These are phyloP conservation scores for Ascochyta clinopodiicola DNA, from an alignment of 2,329 filamentous ascomycete genomes.

Conservation along the genomic window DNA sequence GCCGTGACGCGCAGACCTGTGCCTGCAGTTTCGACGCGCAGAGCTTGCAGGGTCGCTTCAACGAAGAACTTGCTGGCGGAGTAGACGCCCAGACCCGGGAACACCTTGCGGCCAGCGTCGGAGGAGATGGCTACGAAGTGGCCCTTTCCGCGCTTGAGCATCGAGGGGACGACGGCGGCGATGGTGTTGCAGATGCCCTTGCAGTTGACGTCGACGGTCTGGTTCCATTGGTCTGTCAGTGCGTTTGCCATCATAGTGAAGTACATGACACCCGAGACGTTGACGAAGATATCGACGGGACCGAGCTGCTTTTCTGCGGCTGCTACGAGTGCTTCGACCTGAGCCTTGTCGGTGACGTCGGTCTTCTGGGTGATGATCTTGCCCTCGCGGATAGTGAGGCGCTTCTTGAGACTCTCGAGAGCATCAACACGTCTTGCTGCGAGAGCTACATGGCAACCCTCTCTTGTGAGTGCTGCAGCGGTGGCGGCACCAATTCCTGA, in stretches of 20 bases:
- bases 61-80: conserved; percentile 86
- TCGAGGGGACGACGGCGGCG: conserved; percentile 70
- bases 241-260: conserved; percentile 85
- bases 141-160: conserved; percentile 72
- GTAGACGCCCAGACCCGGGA: conserved; percentile 82
- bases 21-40: conserved; percentile 78
- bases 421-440: conserved; percentile 74
- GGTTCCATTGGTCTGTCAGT: conserved; percentile 77
- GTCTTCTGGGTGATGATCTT: conserved; percentile 74
- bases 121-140: conserved; percentile 84
- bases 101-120: conserved; percentile 81
- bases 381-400: conserved; percentile 63
- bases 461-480: conserved; percentile 69
- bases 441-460: conserved; percentile 75
- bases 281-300: conserved; percentile 78
- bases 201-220: conserved; percentile 85
- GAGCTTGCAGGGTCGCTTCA: conserved; percentile 76
- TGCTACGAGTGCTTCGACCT: conserved; percentile 71
- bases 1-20: conserved; percentile 74
- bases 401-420: conserved; percentile 70
- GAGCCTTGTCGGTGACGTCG: conserved; percentile 71
- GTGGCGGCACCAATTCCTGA: conserved; percentile 81
- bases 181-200: conserved; percentile 80
- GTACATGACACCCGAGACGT: conserved; percentile 86
- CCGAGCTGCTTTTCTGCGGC: conserved; percentile 68